Evolutionary conservation across 768 basidiomycete species (phyloP).

Genomic region (Fomitopsis serialis): DNA sequence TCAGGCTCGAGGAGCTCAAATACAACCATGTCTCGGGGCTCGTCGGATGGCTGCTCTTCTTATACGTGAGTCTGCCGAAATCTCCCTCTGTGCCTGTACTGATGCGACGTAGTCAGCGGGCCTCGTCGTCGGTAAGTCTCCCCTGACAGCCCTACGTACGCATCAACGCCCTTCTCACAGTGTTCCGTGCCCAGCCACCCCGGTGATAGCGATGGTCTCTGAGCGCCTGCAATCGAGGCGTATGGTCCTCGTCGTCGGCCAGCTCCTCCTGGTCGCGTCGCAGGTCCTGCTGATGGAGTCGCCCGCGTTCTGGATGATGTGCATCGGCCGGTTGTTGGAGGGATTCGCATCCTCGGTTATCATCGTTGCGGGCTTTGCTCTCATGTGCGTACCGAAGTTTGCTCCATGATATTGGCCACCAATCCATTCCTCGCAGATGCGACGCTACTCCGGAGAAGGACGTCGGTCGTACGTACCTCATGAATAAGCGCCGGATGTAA

Average conservation of each 20-base stretch:
- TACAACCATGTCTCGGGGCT: neutral
- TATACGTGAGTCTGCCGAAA: neutral
- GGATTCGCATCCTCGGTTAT: conserved; percentile 26
- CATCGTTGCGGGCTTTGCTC: conserved; percentile 25
- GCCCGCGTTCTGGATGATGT: conserved; percentile 24
- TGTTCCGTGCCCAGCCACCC: neutral
- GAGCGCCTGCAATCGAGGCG: neutral
- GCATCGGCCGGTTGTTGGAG: conserved; percentile 26
- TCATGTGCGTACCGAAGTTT: conserved; percentile 18
- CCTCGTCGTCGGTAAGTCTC: neutral
- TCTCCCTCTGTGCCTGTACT: neutral
- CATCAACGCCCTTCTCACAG: too few relatives aligned
- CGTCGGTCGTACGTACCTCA: conserved; percentile 16
- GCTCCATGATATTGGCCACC: too few relatives aligned
- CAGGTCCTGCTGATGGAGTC: conserved; percentile 29
- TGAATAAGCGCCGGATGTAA: neutral
- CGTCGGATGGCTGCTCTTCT: conserved; percentile 1
- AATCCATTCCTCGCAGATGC: too few relatives aligned
- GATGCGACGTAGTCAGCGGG: neutral
- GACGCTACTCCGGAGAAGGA: conserved; percentile 23
- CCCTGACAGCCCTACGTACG: too few relatives aligned
- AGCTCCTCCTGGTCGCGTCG: conserved; percentile 22
- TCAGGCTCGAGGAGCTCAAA: neutral
- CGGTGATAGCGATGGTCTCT: neutral
- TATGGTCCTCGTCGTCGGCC: conserved; percentile 16